These are phyloP conservation scores for Trifolium fragiferum DNA, from an alignment of 306 rosid genomes.

Conservation along the genomic window DNA sequence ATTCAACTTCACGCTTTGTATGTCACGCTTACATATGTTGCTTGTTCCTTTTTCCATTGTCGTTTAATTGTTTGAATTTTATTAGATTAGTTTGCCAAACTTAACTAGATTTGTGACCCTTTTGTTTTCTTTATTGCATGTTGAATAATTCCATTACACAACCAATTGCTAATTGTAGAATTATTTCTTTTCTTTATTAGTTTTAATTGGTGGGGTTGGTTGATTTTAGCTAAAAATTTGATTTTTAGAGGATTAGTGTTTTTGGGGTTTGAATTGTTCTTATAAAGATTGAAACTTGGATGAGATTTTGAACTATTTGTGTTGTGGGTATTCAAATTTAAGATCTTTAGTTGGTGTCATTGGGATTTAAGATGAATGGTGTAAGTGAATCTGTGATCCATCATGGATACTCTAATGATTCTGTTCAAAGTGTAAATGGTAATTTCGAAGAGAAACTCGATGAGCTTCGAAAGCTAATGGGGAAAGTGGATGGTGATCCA, in stretches of 20 bases:
- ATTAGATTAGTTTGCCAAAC: no score
- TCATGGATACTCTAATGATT: slow-evolving; percentile 50
- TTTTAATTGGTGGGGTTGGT: slow-evolving; percentile 31
- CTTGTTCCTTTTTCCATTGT: slow-evolving; percentile 35
- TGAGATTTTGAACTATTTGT: slow-evolving; percentile 29
- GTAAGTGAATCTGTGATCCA: slow-evolving; percentile 32
- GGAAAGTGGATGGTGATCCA: slow-evolving; percentile 87
- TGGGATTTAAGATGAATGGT: slow-evolving; percentile 58
- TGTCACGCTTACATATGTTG: slow-evolving; percentile 26
- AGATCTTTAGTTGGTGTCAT: slow-evolving; percentile 29
- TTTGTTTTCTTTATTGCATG: not conserved
- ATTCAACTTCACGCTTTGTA: slow-evolving; percentile 40
- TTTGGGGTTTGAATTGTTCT: slow-evolving; percentile 22
- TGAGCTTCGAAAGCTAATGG: slow-evolving; percentile 68
- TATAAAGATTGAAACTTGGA: slow-evolving; percentile 31
- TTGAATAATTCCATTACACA: not conserved
- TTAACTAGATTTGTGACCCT: not conserved
- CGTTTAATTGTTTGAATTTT: not conserved
- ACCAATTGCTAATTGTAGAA: slow-evolving; percentile 27
- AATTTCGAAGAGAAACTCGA: slow-evolving; percentile 80
- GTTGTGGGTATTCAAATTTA: slow-evolving; percentile 15
- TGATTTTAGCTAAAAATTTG: slow-evolving; percentile 28
- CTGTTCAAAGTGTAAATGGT: slow-evolving; percentile 53
- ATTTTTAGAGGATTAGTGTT: slow-evolving; percentile 8
- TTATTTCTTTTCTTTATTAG: not conserved